phyloP scores from a whole-genome alignment of 495 filamentous ascomycete genomes.

The Tuber aestivum region DNA sequence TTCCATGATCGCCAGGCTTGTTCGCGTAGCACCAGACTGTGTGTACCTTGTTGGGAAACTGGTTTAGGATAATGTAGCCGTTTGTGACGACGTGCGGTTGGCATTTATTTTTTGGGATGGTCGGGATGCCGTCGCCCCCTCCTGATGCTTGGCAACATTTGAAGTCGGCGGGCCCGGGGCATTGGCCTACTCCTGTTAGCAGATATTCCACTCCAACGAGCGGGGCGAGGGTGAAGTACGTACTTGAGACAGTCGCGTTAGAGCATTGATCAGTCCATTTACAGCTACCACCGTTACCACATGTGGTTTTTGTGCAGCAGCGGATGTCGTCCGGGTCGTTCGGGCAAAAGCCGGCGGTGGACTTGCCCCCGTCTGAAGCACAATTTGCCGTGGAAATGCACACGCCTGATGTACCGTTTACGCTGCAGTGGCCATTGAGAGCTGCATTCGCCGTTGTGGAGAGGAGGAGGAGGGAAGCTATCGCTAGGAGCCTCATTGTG shows the following conservation, averaged over 20 bases:
- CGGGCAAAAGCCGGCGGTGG: conserved; percentile 44
- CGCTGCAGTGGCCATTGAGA: conserved; percentile 45
- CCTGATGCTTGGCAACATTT: conserved; percentile 44
- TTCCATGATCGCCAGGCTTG: conserved; percentile 46
- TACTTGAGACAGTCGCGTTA: conserved; percentile 29
- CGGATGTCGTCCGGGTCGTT: conserved; percentile 43
- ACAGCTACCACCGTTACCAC: conserved; percentile 44
- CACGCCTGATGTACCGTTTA: conserved; percentile 42
- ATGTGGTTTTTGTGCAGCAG: conserved; percentile 47
- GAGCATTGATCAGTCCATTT: conserved; percentile 45
- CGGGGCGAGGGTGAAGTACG: conserved; percentile 1
- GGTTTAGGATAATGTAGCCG: conserved; percentile 43
- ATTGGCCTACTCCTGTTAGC: conserved; percentile 29
- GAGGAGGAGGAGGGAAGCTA: conserved; percentile 25
- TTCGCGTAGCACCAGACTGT: conserved; percentile 37
- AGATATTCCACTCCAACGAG: neutral
- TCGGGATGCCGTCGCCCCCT: conserved; percentile 36
- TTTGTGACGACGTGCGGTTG: conserved; percentile 43
- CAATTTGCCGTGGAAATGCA: conserved; percentile 44
- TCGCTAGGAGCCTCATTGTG: conserved; percentile 11
- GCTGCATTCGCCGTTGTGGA: conserved; percentile 39
- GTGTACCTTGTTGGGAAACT: conserved; percentile 43
- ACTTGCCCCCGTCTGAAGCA: conserved; percentile 41
- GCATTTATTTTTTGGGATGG: conserved; percentile 44
- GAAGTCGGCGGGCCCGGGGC: conserved; percentile 45